These are phyloP conservation scores for Boehmeria nivea DNA, from an alignment of 306 rosid genomes.

Conservation along the genomic window DNA sequence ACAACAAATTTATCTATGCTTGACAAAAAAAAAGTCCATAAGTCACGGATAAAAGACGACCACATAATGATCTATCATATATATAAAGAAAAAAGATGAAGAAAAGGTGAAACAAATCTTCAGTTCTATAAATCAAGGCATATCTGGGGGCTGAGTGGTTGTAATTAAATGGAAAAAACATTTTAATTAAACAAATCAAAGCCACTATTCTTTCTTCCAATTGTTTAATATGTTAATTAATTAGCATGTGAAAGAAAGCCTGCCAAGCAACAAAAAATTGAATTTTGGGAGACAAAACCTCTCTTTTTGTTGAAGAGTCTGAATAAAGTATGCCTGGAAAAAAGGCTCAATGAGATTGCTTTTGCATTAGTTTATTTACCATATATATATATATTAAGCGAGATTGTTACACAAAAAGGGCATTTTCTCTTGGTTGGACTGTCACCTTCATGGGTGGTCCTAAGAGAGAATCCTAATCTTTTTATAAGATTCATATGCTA, in stretches of 20 bases:
- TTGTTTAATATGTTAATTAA: background rate
- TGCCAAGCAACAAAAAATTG: slow-evolving; percentile 1
- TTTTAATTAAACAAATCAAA: no score
- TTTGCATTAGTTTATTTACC: background rate
- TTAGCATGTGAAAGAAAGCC: slow-evolving; percentile 8
- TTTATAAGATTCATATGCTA: slow-evolving; percentile 1
- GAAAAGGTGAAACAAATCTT: no score
- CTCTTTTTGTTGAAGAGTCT: slow-evolving; percentile 17
- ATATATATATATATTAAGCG: background rate
- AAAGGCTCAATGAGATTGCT: slow-evolving; percentile 9
- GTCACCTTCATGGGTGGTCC: slow-evolving; percentile 18
- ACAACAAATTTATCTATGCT: no score
- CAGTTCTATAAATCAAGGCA: no score
- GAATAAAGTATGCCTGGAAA: slow-evolving; percentile 7
- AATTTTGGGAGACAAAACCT: slow-evolving; percentile 13
- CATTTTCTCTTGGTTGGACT: slow-evolving; percentile 7
- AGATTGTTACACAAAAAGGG: background rate
- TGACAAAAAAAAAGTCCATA: no score
- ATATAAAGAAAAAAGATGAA: no score
- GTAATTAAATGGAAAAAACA: no score
- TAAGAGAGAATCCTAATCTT: slow-evolving; percentile 23
- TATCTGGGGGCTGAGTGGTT: no score
- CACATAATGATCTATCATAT: no score
- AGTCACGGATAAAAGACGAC: no score
- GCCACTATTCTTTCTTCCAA: background rate